phyloP scores from a whole-genome alignment of 1,284 basidiomycete genomes.

The Heterobasidion occidentale region DNA sequence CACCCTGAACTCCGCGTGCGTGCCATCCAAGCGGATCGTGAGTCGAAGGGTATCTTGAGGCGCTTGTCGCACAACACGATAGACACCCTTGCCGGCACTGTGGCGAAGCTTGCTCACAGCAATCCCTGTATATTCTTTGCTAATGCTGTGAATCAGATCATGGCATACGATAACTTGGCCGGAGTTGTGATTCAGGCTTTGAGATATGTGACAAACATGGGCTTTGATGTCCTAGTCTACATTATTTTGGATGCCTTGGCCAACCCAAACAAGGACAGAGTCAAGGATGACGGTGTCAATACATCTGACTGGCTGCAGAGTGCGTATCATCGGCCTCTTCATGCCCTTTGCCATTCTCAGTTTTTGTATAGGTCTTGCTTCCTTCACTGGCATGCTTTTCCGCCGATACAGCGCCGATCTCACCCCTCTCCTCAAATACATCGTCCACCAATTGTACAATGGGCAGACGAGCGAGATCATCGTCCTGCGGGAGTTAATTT shows the following conservation, averaged over 20 bases:
- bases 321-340: conserved; percentile 31
- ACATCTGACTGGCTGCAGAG: conserved; percentile 92
- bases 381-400: conserved; percentile 91
- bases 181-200: conserved; percentile 87
- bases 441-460: conserved; percentile 84
- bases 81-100: conserved; percentile 74
- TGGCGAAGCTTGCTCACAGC: conserved; percentile 92
- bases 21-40: conserved; percentile 63
- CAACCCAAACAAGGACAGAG: conserved; percentile 76
- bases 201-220: conserved; percentile 85
- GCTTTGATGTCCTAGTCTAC: conserved; percentile 90
- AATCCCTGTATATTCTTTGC: conserved; percentile 92
- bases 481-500: conserved; percentile 87
- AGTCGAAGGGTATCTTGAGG: conserved; percentile 75
- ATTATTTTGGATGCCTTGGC: conserved; percentile 85
- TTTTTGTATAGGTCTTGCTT: conserved; percentile 62
- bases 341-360: conserved; percentile 9
- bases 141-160: conserved; percentile 89
- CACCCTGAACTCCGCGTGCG: conserved; percentile 72
- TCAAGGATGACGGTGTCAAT: conserved; percentile 92
- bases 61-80: conserved; percentile 79
- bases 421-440: conserved; percentile 81
- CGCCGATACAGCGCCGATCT: conserved; percentile 81
- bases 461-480: conserved; percentile 85
- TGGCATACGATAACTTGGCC: conserved; percentile 95